Percentiles rank a stretch among this genome's conserved stretches.
Evolutionary conservation across 371 early-diverging fungal genomes (phyloP).

Genomic region (Dichotomocladium elegans): DNA sequence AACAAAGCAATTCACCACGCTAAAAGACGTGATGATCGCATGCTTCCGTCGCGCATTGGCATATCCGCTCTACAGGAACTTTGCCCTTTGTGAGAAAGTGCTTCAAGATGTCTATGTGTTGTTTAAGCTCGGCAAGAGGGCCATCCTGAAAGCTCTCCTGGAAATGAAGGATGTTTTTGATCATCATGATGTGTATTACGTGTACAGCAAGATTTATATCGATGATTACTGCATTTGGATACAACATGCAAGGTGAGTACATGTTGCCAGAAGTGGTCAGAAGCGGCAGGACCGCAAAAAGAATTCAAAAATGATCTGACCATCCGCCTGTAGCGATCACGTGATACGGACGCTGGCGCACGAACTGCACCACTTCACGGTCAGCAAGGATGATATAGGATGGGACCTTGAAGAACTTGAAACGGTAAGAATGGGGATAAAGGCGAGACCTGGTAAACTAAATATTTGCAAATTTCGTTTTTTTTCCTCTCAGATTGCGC

Average conservation of each 20-base stretch:
- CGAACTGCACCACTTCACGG: conserved; percentile 70
- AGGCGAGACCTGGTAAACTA: background rate
- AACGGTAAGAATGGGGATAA: conserved; percentile 21
- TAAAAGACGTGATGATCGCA: conserved; percentile 61
- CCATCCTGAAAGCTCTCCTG: conserved; percentile 75
- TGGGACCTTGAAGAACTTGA: conserved; percentile 79
- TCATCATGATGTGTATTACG: conserved; percentile 82
- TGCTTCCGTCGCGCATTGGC: conserved; percentile 75
- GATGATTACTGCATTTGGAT: conserved; percentile 98
- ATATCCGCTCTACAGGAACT: conserved; percentile 85
- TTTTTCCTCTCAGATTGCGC: conserved; percentile 2
- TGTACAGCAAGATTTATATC: conserved; percentile 82
- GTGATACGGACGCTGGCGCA: conserved; percentile 71
- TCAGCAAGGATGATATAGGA: conserved; percentile 63
- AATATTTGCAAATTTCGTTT: background rate
- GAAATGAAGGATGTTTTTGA: conserved; percentile 76
- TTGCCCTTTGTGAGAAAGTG: conserved; percentile 63
- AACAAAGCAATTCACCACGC: conserved; percentile 57
- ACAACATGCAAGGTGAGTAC: conserved; percentile 61
- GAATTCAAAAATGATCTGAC: too few relatives aligned
- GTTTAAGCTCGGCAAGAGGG: conserved; percentile 79
- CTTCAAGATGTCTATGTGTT: conserved; percentile 80
- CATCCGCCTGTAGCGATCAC: conserved; percentile 49
- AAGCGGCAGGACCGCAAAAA: too few relatives aligned
- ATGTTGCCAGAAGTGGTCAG: background rate